Percentiles rank a stretch among this genome's conserved stretches.
Conservation (phyloP, 495 filamentous ascomycete species). For the Melanomma pulvis-pyrius region DNA sequence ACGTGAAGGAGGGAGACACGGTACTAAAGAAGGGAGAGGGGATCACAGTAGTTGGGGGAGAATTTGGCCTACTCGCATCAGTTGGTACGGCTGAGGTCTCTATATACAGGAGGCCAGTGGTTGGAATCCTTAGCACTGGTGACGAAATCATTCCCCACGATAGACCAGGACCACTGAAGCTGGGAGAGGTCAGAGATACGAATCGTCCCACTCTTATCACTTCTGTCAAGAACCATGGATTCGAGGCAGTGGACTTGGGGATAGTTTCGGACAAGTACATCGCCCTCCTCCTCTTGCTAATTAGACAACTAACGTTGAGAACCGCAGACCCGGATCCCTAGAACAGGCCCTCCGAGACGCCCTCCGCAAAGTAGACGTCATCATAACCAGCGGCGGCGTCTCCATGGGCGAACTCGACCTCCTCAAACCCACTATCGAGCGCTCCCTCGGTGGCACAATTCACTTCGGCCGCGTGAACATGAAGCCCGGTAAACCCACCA, state of each 20-base stretch:
- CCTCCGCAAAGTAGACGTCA: conserved; percentile 72
- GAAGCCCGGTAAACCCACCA: conserved; percentile 98
- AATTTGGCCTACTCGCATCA: conserved; percentile 85
- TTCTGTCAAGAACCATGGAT: conserved; percentile 74
- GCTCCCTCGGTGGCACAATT: conserved; percentile 84
- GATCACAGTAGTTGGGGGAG: conserved; percentile 82
- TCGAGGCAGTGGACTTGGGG: conserved; percentile 79
- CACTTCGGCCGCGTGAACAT: conserved; percentile 96
- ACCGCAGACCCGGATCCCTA: conserved; percentile 61
- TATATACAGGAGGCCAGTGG: conserved; percentile 73
- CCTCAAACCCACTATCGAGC: conserved; percentile 95
- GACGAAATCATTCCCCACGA: conserved; percentile 88
- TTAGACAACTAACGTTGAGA: conserved; percentile 2
- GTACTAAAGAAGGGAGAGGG: conserved; percentile 77
- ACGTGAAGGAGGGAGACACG: conserved; percentile 67
- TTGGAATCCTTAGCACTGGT: conserved; percentile 91
- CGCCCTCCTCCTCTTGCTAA: neutral
- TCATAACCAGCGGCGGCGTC: conserved; percentile 92
- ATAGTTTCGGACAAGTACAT: conserved; percentile 75
- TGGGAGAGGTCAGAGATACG: conserved; percentile 89
- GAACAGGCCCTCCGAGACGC: conserved; percentile 75
- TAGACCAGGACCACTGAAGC: conserved; percentile 60
- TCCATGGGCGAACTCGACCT: conserved; percentile 99
- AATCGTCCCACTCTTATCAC: conserved; percentile 86
- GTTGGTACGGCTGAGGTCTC: conserved; percentile 75